A percentile compares a stretch with the other conserved stretches of the same genome.
Conservation (phyloP, 2,329 filamentous ascomycete genomes). For the Sporothrix brasiliensis region DNA sequence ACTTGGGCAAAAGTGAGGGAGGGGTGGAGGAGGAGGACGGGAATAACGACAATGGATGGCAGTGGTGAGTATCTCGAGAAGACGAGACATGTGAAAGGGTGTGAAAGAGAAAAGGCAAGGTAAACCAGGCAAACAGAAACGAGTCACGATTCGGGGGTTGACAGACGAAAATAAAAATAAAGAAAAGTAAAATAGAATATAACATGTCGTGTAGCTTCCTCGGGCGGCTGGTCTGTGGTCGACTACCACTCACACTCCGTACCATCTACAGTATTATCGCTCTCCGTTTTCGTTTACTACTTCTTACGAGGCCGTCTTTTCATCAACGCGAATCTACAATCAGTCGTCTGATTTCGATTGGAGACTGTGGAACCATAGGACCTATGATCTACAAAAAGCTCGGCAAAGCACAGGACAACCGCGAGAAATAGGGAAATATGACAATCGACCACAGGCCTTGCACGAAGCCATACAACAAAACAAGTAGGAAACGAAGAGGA, state of each 20-base stretch:
- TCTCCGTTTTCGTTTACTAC: not conserved
- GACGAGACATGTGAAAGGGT: not conserved
- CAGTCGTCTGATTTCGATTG: not conserved
- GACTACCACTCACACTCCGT: not conserved
- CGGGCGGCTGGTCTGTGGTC: conserved; percentile 3
- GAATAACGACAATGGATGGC: not conserved
- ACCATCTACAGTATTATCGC: not conserved
- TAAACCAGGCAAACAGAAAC: not conserved
- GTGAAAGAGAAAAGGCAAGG: not conserved
- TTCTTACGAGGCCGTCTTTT: not conserved
- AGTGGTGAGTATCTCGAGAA: not conserved
- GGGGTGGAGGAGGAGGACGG: not conserved
- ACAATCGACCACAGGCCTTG: not conserved
- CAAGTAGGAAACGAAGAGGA: not conserved
- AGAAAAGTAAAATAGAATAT: not conserved
- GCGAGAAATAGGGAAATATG: not conserved
- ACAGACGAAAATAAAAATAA: not conserved
- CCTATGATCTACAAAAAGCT: not conserved
- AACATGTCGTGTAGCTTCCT: not conserved
- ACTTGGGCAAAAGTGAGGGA: not conserved
- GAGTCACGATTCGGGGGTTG: not conserved
- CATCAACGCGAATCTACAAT: not conserved
- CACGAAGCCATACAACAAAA: not conserved
- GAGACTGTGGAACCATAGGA: not conserved
- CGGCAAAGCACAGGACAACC: not conserved